Base-by-base conservation (phyloP, 148 eudicot species). In the Arbutus unedo region DNA sequence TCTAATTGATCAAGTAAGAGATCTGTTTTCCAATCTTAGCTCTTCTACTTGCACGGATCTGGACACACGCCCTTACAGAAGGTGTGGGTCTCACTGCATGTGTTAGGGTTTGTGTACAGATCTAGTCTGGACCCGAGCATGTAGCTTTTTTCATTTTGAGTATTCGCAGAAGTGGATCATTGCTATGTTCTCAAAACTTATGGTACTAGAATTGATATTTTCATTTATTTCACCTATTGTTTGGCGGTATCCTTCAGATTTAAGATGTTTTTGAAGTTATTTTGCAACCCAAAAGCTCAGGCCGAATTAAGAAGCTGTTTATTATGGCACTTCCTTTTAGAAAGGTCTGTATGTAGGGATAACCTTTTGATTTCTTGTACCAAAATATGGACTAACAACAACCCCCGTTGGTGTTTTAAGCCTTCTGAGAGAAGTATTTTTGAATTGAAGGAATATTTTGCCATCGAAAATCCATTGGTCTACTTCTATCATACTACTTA, bases 1-100 rank as follows among this genome's bases (percentile, higher is more conserved):
- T 84, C 90, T 96, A 50, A 96, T 96, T 86, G 99, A 96, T 91
- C 99, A 96, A 93, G 99, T 96, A 85, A 59, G 83, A 19, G 45
- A 75, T 76, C 44, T 43, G 49, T 72, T 43, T 76, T 15, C 71
- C 71, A 66, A 66, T 66, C 31, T 66, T 31, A 66, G 43, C 43
- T 4, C 44, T 31, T 66, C 71, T 25, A 31, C 71, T 4, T 25
- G 44, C 18, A 66, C 6, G 11, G 15, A 66, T 66, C 15, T 66
- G 25, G 43, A 25, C 71, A 66, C 71, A 11, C 16, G 4, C 38
- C 64, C 41, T 64, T 64, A 66, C 44, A 25, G 16, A 66, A 66
- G 44, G 10, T 10, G 18, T 66, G 44, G 16, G 71, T 66, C 71
- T 43, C 38, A 11, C 18, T 5, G 71, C 6, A 66, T 3, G 44